phyloP scores from a whole-genome alignment of 768 basidiomycete genomes.

The Vishniacozyma victoriae region DNA sequence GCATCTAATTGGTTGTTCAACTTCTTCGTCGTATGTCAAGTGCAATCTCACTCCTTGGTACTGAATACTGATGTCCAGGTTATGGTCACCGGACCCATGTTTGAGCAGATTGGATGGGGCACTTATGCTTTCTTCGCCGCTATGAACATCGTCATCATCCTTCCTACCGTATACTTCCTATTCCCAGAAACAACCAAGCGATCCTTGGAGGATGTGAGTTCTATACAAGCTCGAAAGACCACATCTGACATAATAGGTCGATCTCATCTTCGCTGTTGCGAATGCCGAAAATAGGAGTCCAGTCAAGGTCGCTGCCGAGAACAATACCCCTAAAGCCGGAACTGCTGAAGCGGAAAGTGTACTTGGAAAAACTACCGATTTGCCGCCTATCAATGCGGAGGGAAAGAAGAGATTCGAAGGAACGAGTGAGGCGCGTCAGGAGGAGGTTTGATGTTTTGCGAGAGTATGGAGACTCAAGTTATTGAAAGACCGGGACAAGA shows the following conservation, averaged over 20 bases:
- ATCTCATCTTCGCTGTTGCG: slow-evolving; percentile 28
- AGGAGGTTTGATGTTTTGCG: too few species aligned
- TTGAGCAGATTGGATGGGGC: slow-evolving; percentile 1
- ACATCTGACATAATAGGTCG: slow-evolving; percentile 9
- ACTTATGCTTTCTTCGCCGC: slow-evolving; percentile 2
- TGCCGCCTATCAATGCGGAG: too few species aligned
- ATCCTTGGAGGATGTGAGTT: slow-evolving; percentile 13
- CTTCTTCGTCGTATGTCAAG: slow-evolving; percentile 5
- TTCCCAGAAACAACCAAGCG: slow-evolving; percentile 16
- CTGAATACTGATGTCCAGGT: slow-evolving; percentile 1
- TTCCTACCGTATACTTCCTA: slow-evolving; percentile 2
- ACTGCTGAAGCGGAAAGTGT: slow-evolving; percentile 20
- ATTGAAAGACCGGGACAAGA: too few species aligned
- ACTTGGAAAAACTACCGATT: neutral
- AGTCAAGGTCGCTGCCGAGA: slow-evolving; percentile 11
- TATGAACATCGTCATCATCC: slow-evolving; percentile 26
- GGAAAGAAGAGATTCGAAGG: too few species aligned
- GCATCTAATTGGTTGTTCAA: slow-evolving; percentile 46
- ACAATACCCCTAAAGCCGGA: slow-evolving; percentile 24
- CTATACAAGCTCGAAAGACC: neutral
- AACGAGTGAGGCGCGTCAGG: too few species aligned
- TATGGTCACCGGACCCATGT: slow-evolving; percentile 2
- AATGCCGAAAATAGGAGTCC: slow-evolving; percentile 16
- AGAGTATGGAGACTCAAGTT: too few species aligned
- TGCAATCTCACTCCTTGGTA: neutral